phyloP scores from a whole-genome alignment of 768 basidiomycete species.

The Tulasnella sp. region DNA sequence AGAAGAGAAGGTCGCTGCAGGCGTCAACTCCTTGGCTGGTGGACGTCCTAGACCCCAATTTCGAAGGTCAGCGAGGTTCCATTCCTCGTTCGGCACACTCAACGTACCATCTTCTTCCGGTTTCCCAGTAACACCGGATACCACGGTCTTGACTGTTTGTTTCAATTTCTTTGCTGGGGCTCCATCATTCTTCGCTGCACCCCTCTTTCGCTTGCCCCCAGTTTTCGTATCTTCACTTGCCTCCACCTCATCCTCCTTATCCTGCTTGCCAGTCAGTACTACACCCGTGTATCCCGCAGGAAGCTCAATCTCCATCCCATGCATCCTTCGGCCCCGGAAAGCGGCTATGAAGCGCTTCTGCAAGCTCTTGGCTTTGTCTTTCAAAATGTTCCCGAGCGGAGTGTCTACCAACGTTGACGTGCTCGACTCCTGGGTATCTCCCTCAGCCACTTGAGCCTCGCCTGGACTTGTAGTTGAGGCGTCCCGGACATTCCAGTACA shows the following conservation, averaged over 20 bases:
- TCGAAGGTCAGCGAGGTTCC: conserved; percentile 16
- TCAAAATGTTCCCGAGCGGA: not conserved
- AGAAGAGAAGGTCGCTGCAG: conserved; percentile 46
- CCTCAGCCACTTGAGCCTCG: not conserved
- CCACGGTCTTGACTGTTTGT: conserved; percentile 18
- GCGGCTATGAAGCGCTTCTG: conserved; percentile 37
- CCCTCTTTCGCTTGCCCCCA: conserved; percentile 12
- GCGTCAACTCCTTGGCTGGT: conserved; percentile 26
- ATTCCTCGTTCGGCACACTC: conserved; percentile 22
- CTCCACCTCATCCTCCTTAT: not conserved
- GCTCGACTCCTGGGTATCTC: not conserved
- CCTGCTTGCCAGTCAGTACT: conserved; percentile 32
- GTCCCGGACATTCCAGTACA: conserved; percentile 50
- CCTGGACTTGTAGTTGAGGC: not conserved
- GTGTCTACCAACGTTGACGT: not conserved
- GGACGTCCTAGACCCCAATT: conserved; percentile 17
- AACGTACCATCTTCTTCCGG: conserved; percentile 24
- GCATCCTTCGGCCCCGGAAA: conserved; percentile 66
- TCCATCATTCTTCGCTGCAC: conserved; percentile 14
- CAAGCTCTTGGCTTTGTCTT: not conserved
- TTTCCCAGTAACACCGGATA: conserved; percentile 23
- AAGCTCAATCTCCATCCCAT: conserved; percentile 48
- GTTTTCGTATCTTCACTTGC: not conserved
- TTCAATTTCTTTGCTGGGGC: conserved; percentile 11
- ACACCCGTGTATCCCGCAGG: conserved; percentile 61